Conservation (phyloP, 176 grass and related monocot species). For the Puccinellia tenuiflora region DNA sequence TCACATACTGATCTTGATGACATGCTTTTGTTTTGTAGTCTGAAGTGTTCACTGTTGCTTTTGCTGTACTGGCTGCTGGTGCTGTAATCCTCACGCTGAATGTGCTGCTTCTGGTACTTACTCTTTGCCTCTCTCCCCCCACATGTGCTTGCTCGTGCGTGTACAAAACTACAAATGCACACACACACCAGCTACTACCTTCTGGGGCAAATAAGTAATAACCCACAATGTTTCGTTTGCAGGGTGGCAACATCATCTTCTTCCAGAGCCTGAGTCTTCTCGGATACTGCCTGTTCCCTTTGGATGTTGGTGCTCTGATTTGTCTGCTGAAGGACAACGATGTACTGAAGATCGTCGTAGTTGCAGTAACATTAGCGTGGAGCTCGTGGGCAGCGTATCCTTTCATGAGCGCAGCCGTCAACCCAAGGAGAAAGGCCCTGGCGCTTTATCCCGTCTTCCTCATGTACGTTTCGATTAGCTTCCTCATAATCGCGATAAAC, state of each 20-base stretch:
- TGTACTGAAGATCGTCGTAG: conserved; percentile 56
- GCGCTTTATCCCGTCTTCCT: conserved; percentile 92
- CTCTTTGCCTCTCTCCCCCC: background rate
- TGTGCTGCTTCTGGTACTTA: conserved; percentile 78
- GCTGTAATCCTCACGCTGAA: conserved; percentile 90
- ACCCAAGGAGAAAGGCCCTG: conserved; percentile 81
- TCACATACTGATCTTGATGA: background rate
- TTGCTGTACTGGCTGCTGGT: conserved; percentile 83
- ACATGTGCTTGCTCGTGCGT: background rate
- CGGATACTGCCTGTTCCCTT: conserved; percentile 85
- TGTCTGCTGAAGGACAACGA: conserved; percentile 69
- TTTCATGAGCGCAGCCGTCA: conserved; percentile 85
- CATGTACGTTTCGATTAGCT: conserved; percentile 84
- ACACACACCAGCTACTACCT: background rate
- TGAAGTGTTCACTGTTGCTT: conserved; percentile 94
- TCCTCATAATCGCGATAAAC: conserved; percentile 82
- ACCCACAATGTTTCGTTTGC: conserved; percentile 6
- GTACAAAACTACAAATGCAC: background rate
- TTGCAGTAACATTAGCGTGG: conserved; percentile 67
- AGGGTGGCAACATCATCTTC: conserved; percentile 94
- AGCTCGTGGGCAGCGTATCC: conserved; percentile 97
- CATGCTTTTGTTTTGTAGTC: conserved; percentile 47
- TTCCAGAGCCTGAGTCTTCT: conserved; percentile 95
- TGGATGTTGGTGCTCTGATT: conserved; percentile 75
- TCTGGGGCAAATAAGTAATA: background rate